Percentiles rank a stretch among this genome's conserved stretches.
phyloP scores from a whole-genome alignment of 495 filamentous ascomycete genomes.

The Melanomma pulvis-pyrius region DNA sequence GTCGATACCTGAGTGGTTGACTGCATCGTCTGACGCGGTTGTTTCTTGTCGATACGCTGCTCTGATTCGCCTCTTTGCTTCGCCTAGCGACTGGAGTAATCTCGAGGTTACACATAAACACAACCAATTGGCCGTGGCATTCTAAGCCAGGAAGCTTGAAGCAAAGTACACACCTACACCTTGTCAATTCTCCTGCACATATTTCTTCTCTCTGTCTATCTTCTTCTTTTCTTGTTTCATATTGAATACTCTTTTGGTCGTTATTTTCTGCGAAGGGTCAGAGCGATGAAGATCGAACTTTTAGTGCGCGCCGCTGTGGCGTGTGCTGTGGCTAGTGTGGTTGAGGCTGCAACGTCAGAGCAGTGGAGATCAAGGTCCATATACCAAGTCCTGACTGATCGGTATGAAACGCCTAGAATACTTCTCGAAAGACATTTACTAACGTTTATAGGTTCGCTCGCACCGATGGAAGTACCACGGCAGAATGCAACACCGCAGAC shows the following conservation, averaged over 20 bases:
- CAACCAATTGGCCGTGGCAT: no score
- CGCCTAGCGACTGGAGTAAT: neutral
- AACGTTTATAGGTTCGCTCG: slow-evolving; percentile 59
- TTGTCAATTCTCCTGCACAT: neutral
- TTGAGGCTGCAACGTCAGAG: slow-evolving; percentile 34
- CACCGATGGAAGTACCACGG: slow-evolving; percentile 65
- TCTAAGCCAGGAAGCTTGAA: neutral
- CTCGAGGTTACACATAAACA: neutral
- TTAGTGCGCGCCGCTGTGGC: slow-evolving; percentile 13
- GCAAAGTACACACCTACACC: neutral
- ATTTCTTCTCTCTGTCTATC: neutral
- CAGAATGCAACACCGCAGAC: slow-evolving; percentile 52
- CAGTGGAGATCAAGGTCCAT: slow-evolving; percentile 40
- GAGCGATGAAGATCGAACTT: neutral
- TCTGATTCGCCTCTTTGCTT: neutral
- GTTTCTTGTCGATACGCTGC: neutral
- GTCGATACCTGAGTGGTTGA: neutral
- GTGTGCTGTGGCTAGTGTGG: slow-evolving; percentile 18
- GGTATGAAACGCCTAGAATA: slow-evolving; percentile 6
- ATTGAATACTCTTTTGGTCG: neutral
- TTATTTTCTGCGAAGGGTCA: neutral
- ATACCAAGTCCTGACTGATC: slow-evolving; percentile 35
- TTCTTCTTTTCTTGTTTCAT: neutral
- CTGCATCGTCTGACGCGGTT: neutral
- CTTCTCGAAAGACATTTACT: neutral